Conservation (phyloP, 306 rosid genomes). For the Sphenostylis stenocarpa region DNA sequence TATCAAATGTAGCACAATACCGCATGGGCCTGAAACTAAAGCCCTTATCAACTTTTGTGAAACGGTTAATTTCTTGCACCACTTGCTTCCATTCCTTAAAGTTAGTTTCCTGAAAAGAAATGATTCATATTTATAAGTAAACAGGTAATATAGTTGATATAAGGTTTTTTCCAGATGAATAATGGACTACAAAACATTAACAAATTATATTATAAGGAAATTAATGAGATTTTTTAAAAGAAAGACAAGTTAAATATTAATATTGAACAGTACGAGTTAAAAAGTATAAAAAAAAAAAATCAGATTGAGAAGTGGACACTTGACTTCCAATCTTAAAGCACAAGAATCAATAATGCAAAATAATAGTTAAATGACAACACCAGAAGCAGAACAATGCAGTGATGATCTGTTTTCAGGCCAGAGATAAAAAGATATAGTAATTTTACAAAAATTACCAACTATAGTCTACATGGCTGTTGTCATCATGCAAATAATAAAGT, state of each 20-base stretch:
- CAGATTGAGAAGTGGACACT: slow-evolving; percentile 3
- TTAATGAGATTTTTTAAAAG: background rate
- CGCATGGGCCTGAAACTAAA: slow-evolving; percentile 81
- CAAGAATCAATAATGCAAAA: background rate
- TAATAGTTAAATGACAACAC: background rate
- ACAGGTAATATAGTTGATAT: slow-evolving; percentile 23
- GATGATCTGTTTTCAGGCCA: background rate
- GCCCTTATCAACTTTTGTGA: slow-evolving; percentile 68
- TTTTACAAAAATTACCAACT: background rate
- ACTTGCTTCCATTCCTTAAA: slow-evolving; percentile 96
- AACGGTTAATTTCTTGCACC: slow-evolving; percentile 90
- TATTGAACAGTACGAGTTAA: background rate
- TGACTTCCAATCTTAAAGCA: slow-evolving; percentile 8
- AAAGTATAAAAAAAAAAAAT: slow-evolving; percentile 14
- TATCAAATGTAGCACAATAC: slow-evolving; percentile 66
- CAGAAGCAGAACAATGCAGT: slow-evolving; percentile 15
- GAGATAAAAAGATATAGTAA: background rate
- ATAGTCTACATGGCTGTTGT: background rate
- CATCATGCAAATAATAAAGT: background rate
- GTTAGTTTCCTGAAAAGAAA: slow-evolving; percentile 73
- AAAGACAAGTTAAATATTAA: slow-evolving; percentile 16
- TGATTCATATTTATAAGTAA: slow-evolving; percentile 36
- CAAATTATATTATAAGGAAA: background rate
- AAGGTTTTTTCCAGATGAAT: slow-evolving; percentile 12
- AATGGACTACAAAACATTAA: slow-evolving; percentile 23